Conservation (phyloP, 148 eudicot genomes). For the Agrostemma githago region DNA sequence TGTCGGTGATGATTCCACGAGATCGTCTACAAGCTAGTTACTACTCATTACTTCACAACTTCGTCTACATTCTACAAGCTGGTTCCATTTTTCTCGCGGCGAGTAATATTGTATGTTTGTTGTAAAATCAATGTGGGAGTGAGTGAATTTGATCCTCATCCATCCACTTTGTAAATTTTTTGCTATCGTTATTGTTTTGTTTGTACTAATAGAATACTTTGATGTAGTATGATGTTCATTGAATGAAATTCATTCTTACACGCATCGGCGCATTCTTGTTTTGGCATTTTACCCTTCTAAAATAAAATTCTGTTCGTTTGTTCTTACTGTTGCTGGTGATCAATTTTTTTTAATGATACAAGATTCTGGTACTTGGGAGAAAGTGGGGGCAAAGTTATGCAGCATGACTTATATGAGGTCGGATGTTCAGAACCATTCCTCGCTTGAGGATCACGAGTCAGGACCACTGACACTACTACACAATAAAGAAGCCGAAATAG, state of each 20-base stretch:
- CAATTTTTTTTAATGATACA: too few relatives aligned
- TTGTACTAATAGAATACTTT: constrained; percentile 14
- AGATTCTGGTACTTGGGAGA: too few relatives aligned
- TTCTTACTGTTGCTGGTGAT: neutral
- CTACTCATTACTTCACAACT: neutral
- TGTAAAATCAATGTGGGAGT: constrained; percentile 24
- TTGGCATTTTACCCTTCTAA: neutral
- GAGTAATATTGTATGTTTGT: neutral
- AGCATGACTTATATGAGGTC: too few relatives aligned
- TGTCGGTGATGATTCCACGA: constrained; percentile 31
- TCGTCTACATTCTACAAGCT: constrained; percentile 1
- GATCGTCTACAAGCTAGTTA: constrained; percentile 16
- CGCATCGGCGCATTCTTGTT: neutral
- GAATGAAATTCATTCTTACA: constrained; percentile 11
- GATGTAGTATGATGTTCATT: constrained; percentile 1
- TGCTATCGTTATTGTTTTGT: constrained; percentile 10
- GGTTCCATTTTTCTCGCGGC: neutral
- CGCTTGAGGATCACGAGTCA: too few relatives aligned
- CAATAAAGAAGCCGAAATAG: too few relatives aligned
- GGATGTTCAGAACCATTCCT: too few relatives aligned
- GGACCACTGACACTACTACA: too few relatives aligned
- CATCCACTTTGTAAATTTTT: constrained; percentile 20
- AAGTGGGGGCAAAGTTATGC: too few relatives aligned
- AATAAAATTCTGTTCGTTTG: neutral
- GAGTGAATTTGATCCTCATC: constrained; percentile 9